phyloP scores from a whole-genome alignment of 768 basidiomycete species.

The Rhizopogon vinicolor region DNA sequence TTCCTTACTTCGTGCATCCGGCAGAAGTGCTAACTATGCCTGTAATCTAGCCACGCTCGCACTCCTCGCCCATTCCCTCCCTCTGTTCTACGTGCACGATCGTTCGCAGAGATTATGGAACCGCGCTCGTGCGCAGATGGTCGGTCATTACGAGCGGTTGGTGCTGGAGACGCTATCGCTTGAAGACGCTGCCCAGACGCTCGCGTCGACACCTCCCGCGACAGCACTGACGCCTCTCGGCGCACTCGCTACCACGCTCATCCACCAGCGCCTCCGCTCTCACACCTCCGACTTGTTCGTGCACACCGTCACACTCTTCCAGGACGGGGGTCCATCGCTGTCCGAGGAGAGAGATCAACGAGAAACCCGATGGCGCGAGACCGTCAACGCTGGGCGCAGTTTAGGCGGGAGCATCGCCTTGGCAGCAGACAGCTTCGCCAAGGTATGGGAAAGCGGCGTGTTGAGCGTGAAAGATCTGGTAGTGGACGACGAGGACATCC shows the following conservation, averaged over 20 bases:
- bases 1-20: slow-evolving; percentile 9
- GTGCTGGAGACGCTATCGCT: slow-evolving; percentile 49
- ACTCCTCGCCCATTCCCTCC: slow-evolving; percentile 46
- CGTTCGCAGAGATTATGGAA: slow-evolving; percentile 45
- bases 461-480: slow-evolving; percentile 27
- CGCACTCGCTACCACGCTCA: slow-evolving; percentile 44
- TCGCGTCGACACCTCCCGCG: slow-evolving; percentile 18
- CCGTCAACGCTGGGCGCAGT: slow-evolving; percentile 55
- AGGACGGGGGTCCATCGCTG: slow-evolving; percentile 7
- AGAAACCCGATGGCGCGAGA: slow-evolving; percentile 38
- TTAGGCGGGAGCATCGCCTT: slow-evolving; percentile 54
- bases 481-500: slow-evolving; percentile 41
- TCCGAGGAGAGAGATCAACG: slow-evolving; percentile 15
- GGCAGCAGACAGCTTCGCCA: slow-evolving; percentile 53
- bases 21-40: slow-evolving; percentile 24
- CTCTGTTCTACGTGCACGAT: slow-evolving; percentile 27
- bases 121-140: slow-evolving; percentile 18
- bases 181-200: slow-evolving; percentile 45
- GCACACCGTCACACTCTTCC: slow-evolving; percentile 28
- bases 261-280: slow-evolving; percentile 47
- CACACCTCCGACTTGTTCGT: slow-evolving; percentile 57
- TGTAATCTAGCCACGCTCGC: slow-evolving; percentile 55
- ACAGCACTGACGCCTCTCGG: slow-evolving; percentile 35
- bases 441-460: slow-evolving; percentile 43
- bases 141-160: slow-evolving; percentile 46